Base-by-base conservation (phyloP, 108 stramenopile species). In the Skeletonema potamos region DNA sequence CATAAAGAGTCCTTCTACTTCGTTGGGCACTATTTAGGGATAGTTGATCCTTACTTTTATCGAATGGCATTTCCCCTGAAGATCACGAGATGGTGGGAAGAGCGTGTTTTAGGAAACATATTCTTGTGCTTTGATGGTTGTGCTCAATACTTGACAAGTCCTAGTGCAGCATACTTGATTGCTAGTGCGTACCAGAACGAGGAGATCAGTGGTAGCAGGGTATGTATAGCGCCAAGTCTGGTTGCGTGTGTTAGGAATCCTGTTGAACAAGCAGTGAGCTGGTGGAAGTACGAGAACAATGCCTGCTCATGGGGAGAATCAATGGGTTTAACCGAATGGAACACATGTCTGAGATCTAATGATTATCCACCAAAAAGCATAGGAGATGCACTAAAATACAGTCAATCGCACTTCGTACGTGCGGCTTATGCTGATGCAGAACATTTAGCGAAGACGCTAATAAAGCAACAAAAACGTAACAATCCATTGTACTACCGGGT, bases 101-200 rank as follows among this genome's bases (percentile, higher is more conserved):
- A 75, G 13, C 30, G 39, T 17, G 48, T 86, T 30, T 36, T 76
- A 12, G 60, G 79, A 10, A 76, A 72, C 64, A 68, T 84, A 29
- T 89, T 89, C 66, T 86, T 89, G 62, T 79, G 72, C 15, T 85
- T 85, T 68, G 85, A 89, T 61, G 85, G 88, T 9, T 89, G 85
- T 58, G 88, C 88, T 27, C 87, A 89, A 71, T 89, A 89, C 44
- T 69, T 89, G 27, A 82, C 77, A 2, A 77, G 72, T 34, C 87
- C 87, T 13, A 83, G 72, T 64, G 82, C 85, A 7, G 81, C 87
- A 13, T 73, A 81, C 46, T 69, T 89, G 70, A 80, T 89, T 61
- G 84, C 88, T 1, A 63, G 73, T 59, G 83, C 84, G 1, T 89
- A 83, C 27, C 73, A 51, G 48, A 51, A 51, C 22, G 48, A 51